Conservation (phyloP, 495 filamentous ascomycete genomes). For the Neurospora sublineolata region DNA sequence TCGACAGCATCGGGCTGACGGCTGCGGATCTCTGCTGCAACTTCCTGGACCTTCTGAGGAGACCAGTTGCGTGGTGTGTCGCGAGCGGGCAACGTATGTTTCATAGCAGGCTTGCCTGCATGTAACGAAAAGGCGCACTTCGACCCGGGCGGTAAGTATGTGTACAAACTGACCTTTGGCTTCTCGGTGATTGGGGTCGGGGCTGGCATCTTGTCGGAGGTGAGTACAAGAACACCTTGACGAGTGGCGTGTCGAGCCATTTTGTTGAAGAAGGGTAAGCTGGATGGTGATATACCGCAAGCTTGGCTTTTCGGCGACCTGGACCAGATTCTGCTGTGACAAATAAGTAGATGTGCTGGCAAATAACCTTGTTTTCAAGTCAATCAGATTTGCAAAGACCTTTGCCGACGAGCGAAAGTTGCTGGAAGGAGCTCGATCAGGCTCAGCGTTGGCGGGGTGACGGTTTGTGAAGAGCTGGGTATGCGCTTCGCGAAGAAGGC, state of each 20-base stretch:
- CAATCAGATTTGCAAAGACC: background rate
- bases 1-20: constrained; percentile 23
- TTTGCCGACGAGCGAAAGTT: background rate
- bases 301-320: background rate
- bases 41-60: constrained; percentile 15
- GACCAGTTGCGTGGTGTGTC: constrained; percentile 10
- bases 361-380: background rate
- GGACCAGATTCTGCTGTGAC: background rate
- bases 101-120: constrained; percentile 11
- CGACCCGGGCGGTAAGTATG: constrained; percentile 9
- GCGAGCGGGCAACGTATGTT: constrained; percentile 13
- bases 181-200: background rate
- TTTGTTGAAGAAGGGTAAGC: background rate
- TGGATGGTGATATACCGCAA: background rate
- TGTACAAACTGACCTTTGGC: constrained; percentile 18
- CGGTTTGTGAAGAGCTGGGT: background rate
- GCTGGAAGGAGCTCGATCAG: background rate
- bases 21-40: constrained; percentile 15
- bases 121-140: constrained; percentile 26
- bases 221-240: background rate
- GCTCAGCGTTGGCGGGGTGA: background rate
- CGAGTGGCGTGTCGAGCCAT: background rate
- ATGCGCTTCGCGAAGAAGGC: background rate
- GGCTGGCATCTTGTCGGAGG: constrained; percentile 2
- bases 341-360: background rate